Evolutionary conservation across 2,329 filamentous ascomycete species (phyloP).

Genomic region (Ophiostoma angusticollis): DNA sequence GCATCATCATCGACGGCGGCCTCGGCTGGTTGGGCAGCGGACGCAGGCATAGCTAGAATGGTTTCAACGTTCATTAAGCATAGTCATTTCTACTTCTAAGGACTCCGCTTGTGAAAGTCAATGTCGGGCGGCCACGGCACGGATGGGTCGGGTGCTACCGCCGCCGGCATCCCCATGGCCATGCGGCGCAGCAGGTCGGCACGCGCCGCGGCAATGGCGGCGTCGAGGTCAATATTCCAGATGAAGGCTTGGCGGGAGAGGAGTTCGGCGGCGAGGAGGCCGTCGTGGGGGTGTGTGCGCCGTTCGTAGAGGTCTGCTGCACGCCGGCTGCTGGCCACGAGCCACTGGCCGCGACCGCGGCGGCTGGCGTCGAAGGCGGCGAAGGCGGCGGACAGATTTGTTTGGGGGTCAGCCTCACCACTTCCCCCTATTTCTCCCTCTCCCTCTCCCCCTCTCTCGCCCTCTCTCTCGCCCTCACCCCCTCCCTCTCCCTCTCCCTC

Average conservation of each 20-base stretch:
- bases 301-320: conserved; percentile 33
- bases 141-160: background rate
- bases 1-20: background rate
- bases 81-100: no score
- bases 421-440: no score
- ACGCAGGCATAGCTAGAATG: no score
- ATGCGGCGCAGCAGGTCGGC: conserved; percentile 19
- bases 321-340: conserved; percentile 37
- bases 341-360: conserved; percentile 33
- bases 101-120: conserved; percentile 4
- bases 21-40: background rate
- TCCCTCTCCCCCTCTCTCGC: no score
- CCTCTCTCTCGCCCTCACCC: no score
- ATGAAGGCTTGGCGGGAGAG: conserved; percentile 23
- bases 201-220: conserved; percentile 25
- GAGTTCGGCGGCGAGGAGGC: conserved; percentile 22
- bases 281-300: conserved; percentile 24
- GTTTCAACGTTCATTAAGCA: no score
- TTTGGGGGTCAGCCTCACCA: no score
- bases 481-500: no score
- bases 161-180: conserved; percentile 1
- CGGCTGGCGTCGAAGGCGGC: conserved; percentile 37
- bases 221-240: conserved; percentile 22
- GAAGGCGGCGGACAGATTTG: conserved; percentile 34
- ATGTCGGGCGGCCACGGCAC: conserved; percentile 5